These are phyloP conservation scores for Xylaria castorea DNA, from an alignment of 495 filamentous ascomycete species.

Conservation along the genomic window DNA sequence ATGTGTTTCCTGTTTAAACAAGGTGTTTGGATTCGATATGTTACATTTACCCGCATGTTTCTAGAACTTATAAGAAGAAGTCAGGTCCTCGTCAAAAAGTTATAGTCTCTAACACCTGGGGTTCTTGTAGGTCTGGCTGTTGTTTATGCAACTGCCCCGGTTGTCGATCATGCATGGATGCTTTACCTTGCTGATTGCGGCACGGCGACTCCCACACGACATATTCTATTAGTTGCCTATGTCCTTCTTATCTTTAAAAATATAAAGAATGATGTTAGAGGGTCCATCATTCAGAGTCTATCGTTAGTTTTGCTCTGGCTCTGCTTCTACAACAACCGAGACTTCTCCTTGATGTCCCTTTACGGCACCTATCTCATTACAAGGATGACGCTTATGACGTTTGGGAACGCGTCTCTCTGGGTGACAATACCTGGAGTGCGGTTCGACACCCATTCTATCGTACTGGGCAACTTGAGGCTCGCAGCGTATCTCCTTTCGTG, in stretches of 20 bases:
- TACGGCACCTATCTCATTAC: constrained; percentile 19
- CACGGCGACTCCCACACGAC: neutral
- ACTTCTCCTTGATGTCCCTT: constrained; percentile 21
- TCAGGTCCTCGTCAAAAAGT: neutral
- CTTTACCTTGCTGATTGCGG: constrained; percentile 14
- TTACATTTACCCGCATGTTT: neutral
- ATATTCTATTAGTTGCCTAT: neutral
- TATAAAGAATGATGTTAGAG: neutral
- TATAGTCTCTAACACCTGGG: neutral
- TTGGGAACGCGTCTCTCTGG: constrained; percentile 22
- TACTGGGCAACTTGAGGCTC: constrained; percentile 3
- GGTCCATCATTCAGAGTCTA: constrained; percentile 14
- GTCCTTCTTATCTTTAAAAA: neutral
- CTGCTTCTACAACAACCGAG: constrained; percentile 15
- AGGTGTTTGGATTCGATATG: neutral
- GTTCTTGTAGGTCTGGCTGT: neutral
- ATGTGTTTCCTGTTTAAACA: neutral
- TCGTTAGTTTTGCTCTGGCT: constrained; percentile 17
- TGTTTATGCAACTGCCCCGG: too few species aligned
- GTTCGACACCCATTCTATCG: constrained; percentile 9
- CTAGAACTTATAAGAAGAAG: neutral
- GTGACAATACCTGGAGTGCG: constrained; percentile 11
- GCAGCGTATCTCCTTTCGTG: constrained; percentile 9
- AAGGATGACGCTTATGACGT: constrained; percentile 9
- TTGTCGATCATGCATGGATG: neutral